Base-by-base conservation (phyloP, 1,284 basidiomycete species). In the Tilletia caries region DNA sequence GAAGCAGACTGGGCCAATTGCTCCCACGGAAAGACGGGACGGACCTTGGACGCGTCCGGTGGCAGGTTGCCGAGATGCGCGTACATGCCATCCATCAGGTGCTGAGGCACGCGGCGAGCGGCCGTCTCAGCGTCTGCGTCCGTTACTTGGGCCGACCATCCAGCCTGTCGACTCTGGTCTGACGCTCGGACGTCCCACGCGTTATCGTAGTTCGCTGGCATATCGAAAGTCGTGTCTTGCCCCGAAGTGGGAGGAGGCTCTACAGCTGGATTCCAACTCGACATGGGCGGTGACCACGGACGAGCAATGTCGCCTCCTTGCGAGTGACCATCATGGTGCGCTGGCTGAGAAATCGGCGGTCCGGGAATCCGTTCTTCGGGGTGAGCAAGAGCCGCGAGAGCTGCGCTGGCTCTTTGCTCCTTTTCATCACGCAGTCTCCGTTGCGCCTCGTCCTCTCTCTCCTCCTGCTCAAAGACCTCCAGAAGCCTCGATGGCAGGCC, bases 21-120 rank as follows among this genome's bases (percentile, higher is more conserved):
- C 82, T 98, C 95, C 95, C 95, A 98, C 8, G 95, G 94, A 82
- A 98, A 97, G n/a, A 96, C 86, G 29, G 87, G 85, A 74, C 90
- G 89, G 33, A 95, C 88, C 76, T 91, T 91, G 33, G 84, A 85
- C 20, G 86, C 87, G 80, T 95, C 90, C 1, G 94, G 92, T 68
- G 86, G 87, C 0, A 77, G 70, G 20, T 77, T 75, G 10, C 84
- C 83, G 1, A 85, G 84, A 20, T 83, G 81, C 65, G 81, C 83
- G 74, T 86, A 87, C 25, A 85, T 62, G 58, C 58, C 32, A 8
- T 62, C 27, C 58, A 62, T 62, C 58, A 62, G 6, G 32, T 62
- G 58, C 13, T 33, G 27, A 25, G 58, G 58, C 10, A 62, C 58
- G 27, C 58, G 58, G 18, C 27, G 20, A 2, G 58, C 58, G 18